Evolutionary conservation across 2,329 filamentous ascomycete genomes (phyloP), one percentile per base, ranked within the genome.

Genomic region (Fusarium buharicum): DNA sequence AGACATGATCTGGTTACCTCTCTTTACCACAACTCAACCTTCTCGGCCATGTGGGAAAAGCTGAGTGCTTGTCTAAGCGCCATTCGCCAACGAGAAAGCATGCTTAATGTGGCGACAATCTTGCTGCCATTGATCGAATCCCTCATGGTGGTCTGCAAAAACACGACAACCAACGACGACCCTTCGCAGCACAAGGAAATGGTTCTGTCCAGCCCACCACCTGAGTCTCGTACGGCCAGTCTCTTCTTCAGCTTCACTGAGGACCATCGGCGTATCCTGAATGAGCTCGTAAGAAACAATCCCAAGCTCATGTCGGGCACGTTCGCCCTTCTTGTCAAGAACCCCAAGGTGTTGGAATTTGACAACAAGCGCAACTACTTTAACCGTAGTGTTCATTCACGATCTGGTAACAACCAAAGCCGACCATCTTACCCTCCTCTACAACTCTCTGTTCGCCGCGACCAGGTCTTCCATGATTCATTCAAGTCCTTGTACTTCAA

Each of bases 301-400:
- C 95, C 96, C 27, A 96, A 97, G 76, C 86, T 99, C 64, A 99
- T 99, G 96, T 97, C 94, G 56, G 95, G 95, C 49, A 97, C 94
- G 3, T 97, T 99, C 78, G 93, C 94, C 11, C 84, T 99, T 14
- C 80, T 99, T 43, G 95, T 98, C 62, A 97, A 97, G 82, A 99
- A 99, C 73, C 96, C 95, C 22, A 99, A 98, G 83, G 96, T 99
- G 4, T 82, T 99, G 12, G 95, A 99, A 73, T 99, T 99, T 72
- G 95, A 99, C 79, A 99, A 99, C 81, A 99, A 99, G 82, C 93
- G 95, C 71, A 98, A 96, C 78, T 99, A 96, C 83, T 99, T 99
- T 82, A 97, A 88, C 74, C 90, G 95, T 59, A 93, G 92, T 71
- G 89, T 99, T 11, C 95, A 99, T 76, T 78, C 81, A 36, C 81